Conservation (phyloP, 345 rosid species). For the Pseudoturritis turrita region DNA sequence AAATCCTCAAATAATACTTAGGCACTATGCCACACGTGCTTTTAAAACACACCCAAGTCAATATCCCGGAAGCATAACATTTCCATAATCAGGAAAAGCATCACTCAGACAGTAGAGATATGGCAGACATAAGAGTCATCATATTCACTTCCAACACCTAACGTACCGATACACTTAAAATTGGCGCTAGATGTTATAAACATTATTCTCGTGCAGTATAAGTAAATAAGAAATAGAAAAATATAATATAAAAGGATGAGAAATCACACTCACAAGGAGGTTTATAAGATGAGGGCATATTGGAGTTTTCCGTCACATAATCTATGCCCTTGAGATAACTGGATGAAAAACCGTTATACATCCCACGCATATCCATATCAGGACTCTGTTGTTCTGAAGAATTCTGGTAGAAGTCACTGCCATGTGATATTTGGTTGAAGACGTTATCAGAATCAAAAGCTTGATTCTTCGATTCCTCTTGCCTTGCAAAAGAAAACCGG, state of each 20-base stretch:
- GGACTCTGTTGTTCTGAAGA: constrained; percentile 39
- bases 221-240: neutral
- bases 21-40: neutral
- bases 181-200: neutral
- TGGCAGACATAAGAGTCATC: neutral
- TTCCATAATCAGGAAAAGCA: neutral
- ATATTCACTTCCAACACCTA: neutral
- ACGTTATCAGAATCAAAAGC: constrained; percentile 35
- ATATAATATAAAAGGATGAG: neutral
- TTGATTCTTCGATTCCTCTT: constrained; percentile 51
- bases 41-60: neutral
- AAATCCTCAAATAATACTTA: neutral
- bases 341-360: constrained; percentile 45
- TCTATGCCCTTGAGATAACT: constrained; percentile 46
- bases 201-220: neutral
- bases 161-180: neutral
- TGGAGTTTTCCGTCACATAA: constrained; percentile 31
- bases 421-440: constrained; percentile 37
- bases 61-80: neutral
- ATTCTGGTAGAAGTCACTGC: constrained; percentile 36
- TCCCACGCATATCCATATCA: constrained; percentile 41
- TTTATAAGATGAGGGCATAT: constrained; percentile 45
- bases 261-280: constrained; percentile 51
- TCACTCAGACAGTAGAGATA: neutral
- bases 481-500: constrained; percentile 91